Evolutionary conservation across 768 basidiomycete species (phyloP).

Genomic region (Boletus sp.): DNA sequence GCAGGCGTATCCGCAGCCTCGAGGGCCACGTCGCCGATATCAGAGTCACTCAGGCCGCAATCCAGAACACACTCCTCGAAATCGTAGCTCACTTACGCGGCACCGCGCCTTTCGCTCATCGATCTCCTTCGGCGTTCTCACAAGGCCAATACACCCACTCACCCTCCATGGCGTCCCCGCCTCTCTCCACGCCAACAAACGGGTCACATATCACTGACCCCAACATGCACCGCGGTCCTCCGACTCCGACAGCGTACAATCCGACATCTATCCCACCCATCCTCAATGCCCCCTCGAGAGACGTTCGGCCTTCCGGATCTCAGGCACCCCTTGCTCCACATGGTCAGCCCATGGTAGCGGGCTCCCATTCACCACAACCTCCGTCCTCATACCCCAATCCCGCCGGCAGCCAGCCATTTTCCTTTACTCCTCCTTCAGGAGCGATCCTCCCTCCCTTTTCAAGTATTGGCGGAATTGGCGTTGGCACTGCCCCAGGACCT

Average conservation of each 20-base stretch:
- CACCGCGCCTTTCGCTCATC: constrained; percentile 43
- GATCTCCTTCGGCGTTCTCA: constrained; percentile 62
- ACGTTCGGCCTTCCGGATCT: constrained; percentile 36
- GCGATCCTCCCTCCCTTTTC: constrained; percentile 72
- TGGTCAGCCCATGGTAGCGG: constrained; percentile 35
- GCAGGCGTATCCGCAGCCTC: constrained; percentile 86
- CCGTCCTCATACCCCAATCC: constrained; percentile 45
- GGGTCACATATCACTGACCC: constrained; percentile 29
- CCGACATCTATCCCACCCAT: constrained; percentile 29
- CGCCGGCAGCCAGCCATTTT: constrained; percentile 25
- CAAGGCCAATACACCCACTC: constrained; percentile 57
- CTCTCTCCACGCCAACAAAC: constrained; percentile 41
- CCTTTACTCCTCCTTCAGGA: constrained; percentile 42
- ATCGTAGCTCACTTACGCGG: constrained; percentile 76
- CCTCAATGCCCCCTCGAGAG: constrained; percentile 27
- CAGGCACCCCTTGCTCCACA: constrained; percentile 30
- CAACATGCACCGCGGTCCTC: constrained; percentile 25
- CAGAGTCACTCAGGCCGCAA: constrained; percentile 65
- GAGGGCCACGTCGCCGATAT: constrained; percentile 86
- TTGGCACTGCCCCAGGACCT: constrained; percentile 43
- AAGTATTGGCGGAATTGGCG: constrained; percentile 57
- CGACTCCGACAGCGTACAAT: constrained; percentile 33
- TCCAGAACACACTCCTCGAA: constrained; percentile 78
- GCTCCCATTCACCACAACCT: constrained; percentile 44
- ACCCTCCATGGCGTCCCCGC: constrained; percentile 57